These are phyloP conservation scores for Pinus tabuliformis DNA, from an alignment of 75 land plant genomes.

Conservation along the genomic window DNA sequence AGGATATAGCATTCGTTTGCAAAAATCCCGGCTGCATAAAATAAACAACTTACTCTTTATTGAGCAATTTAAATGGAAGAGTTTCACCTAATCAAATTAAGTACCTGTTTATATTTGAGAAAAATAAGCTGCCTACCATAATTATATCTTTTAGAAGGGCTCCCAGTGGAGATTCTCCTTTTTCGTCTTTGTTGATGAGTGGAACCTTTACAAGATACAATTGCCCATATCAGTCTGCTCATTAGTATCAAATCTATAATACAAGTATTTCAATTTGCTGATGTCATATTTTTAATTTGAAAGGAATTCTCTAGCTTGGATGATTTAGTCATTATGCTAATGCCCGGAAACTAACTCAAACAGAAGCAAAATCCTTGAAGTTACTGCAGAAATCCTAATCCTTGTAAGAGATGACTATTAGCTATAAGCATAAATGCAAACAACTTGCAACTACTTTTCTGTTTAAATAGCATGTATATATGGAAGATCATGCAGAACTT, in stretches of 20 bases:
- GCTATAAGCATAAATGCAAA: neutral
- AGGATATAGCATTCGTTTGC: conserved; percentile 40
- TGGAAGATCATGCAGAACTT: neutral
- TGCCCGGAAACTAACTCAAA: neutral
- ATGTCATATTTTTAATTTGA: neutral
- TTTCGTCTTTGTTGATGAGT: conserved; percentile 15
- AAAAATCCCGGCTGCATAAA: conserved; percentile 65
- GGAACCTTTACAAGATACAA: conserved; percentile 27
- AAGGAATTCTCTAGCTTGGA: conserved; percentile 1
- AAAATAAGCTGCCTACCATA: conserved; percentile 11
- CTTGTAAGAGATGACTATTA: neutral
- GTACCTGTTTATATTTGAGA: neutral
- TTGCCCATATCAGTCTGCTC: neutral
- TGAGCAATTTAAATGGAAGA: neutral
- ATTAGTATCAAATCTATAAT: neutral
- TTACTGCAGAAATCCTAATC: neutral
- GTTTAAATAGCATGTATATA: neutral
- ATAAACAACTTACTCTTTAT: neutral
- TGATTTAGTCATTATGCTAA: neutral
- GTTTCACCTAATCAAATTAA: neutral
- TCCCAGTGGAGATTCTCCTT: conserved; percentile 17
- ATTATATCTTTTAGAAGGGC: conserved; percentile 17
- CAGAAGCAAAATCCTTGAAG: neutral
- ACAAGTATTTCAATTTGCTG: neutral
- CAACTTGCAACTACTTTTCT: neutral